Evolutionary conservation across 257 asterid species (phyloP).

Genomic region (Scutellaria baicalensis): DNA sequence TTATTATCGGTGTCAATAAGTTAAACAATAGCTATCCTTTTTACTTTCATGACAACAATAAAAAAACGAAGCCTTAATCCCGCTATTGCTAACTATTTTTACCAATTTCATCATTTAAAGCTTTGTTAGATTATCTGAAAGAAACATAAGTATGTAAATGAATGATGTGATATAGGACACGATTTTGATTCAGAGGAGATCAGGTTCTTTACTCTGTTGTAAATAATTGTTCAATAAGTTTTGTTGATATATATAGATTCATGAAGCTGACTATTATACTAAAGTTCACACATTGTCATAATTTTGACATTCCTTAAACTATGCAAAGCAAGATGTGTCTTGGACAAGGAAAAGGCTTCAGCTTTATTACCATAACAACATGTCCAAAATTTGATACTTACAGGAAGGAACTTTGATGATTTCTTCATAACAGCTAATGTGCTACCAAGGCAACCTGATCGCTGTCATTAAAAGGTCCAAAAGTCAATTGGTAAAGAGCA

Average conservation of each 20-base stretch:
- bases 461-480: conserved; percentile 42
- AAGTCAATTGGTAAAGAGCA: background rate
- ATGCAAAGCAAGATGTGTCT: background rate
- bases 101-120: background rate
- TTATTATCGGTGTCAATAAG: background rate
- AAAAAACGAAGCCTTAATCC: no score
- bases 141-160: background rate
- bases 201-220: background rate
- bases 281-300: background rate
- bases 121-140: background rate
- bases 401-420: conserved; percentile 86
- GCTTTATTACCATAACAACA: conserved; percentile 1
- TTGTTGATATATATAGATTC: background rate
- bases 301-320: background rate
- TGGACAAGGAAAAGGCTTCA: conserved; percentile 8
- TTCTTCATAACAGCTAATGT: conserved; percentile 93
- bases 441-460: conserved; percentile 97
- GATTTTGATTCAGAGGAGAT: background rate
- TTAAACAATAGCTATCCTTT: background rate
- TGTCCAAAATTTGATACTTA: conserved; percentile 33
- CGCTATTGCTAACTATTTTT: no score
- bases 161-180: background rate
- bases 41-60: background rate
- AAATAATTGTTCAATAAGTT: background rate
- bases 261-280: background rate